Evolutionary conservation across 164 flowering plant species (phyloP).

Genomic region (Liriodendron chinense): DNA sequence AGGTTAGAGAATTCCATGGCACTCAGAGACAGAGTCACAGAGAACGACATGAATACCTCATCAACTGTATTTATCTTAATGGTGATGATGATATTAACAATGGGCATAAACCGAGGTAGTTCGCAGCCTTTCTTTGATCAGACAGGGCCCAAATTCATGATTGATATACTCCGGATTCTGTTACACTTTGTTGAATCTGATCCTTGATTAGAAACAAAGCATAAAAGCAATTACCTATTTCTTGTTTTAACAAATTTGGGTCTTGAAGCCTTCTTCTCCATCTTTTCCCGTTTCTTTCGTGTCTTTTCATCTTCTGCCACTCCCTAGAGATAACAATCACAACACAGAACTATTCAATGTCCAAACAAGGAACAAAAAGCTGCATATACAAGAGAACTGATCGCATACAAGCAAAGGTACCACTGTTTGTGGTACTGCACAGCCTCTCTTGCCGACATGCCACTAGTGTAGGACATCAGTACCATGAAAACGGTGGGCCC

Average conservation of each 20-base stretch:
- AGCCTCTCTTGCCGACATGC: too few species aligned
- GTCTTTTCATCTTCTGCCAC: conserved; percentile 78
- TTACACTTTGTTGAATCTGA: background rate
- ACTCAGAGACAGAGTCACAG: too few species aligned
- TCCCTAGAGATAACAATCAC: conserved; percentile 36
- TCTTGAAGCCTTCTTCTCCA: conserved; percentile 91
- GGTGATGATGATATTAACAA: background rate
- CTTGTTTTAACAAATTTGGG: conserved; percentile 61
- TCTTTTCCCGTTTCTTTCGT: conserved; percentile 87
- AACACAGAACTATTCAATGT: background rate
- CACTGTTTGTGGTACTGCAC: too few species aligned
- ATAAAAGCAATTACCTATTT: conserved; percentile 23
- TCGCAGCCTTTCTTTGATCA: background rate
- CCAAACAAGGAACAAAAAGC: too few species aligned
- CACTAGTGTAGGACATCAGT: too few species aligned
- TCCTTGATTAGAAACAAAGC: background rate
- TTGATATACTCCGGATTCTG: background rate
- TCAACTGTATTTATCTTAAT: too few species aligned
- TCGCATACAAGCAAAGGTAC: too few species aligned
- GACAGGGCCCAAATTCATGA: background rate
- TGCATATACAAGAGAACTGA: too few species aligned
- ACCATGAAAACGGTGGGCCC: too few species aligned
- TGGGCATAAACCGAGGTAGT: background rate
- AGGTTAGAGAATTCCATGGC: too few species aligned
- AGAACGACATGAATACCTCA: too few species aligned